A percentile compares a stretch with the other conserved stretches of the same genome.
Evolutionary conservation across 441 rosid genomes (phyloP).

Genomic region (Rhodomyrtus psidioides): DNA sequence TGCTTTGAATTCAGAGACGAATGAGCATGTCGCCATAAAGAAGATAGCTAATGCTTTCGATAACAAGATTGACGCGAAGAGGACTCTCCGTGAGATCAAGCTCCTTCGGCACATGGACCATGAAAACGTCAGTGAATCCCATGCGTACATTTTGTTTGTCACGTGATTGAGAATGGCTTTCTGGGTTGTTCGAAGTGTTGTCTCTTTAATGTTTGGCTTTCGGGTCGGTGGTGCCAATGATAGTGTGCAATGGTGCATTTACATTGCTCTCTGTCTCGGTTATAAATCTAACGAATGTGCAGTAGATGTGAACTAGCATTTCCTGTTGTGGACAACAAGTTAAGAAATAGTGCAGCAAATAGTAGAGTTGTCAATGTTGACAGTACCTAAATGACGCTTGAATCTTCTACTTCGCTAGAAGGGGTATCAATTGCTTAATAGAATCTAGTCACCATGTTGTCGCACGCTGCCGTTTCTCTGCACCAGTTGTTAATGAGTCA

Average conservation of each 20-base stretch:
- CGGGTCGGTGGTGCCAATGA: not conserved
- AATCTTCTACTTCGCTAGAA: not conserved
- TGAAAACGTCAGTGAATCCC: conserved; percentile 70
- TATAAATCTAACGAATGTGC: not conserved
- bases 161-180: not conserved
- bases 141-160: not conserved
- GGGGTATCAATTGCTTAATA: not conserved
- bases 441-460: not conserved
- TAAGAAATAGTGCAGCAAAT: not conserved
- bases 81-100: conserved; percentile 93
- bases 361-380: not conserved
- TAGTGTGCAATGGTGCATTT: not conserved
- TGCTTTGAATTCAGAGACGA: conserved; percentile 62
- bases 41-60: conserved; percentile 73
- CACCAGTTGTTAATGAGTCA: not conserved
- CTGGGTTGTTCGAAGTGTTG: not conserved
- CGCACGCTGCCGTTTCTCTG: rapidly evolving
- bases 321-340: not conserved
- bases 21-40: conserved; percentile 72
- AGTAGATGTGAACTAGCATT: not conserved
- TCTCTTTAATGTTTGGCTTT: not conserved
- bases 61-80: conserved; percentile 66
- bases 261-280: not conserved
- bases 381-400: not conserved
- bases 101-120: conserved; percentile 85